A percentile compares a stretch with the other conserved stretches of the same genome.
Conservation (phyloP, 257 asterid species). For the Gynochthodes officinalis region DNA sequence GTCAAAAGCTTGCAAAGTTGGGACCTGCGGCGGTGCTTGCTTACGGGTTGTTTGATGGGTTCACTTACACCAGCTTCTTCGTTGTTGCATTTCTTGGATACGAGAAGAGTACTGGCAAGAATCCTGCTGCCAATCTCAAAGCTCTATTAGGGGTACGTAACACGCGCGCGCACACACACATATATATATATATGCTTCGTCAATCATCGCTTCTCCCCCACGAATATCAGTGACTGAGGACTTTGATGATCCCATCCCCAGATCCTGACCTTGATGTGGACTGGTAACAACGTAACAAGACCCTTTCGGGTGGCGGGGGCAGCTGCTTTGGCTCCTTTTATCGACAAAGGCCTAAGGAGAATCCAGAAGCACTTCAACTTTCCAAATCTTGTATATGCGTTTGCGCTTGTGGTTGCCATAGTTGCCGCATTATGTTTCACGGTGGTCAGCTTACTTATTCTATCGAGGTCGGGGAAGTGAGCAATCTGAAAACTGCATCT, state of each 20-base stretch:
- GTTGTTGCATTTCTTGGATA: constrained; percentile 46
- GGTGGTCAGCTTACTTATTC: constrained; percentile 39
- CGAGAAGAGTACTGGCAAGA: constrained; percentile 42
- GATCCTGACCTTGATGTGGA: constrained; percentile 52
- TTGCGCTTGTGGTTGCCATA: constrained; percentile 37
- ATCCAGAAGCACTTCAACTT: constrained; percentile 38
- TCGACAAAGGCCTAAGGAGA: constrained; percentile 37
- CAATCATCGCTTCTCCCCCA: too few relatives aligned
- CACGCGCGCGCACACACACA: too few relatives aligned
- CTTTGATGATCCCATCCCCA: constrained; percentile 10
- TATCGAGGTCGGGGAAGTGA: constrained; percentile 47
- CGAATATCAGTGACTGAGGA: neutral
- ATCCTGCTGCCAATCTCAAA: constrained; percentile 49
- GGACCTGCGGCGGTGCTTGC: constrained; percentile 46
- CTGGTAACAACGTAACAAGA: constrained; percentile 48
- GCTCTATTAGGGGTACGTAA: constrained; percentile 32
- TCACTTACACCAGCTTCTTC: constrained; percentile 46
- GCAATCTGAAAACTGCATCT: neutral
- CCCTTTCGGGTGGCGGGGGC: constrained; percentile 37
- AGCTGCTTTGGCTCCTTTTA: constrained; percentile 45
- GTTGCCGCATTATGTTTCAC: constrained; percentile 32
- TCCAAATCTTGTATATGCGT: constrained; percentile 35
- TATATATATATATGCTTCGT: too few relatives aligned
- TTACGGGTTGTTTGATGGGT: constrained; percentile 47
- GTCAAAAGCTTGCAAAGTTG: constrained; percentile 31